Percentiles rank a stretch among this genome's conserved stretches.
These are phyloP conservation scores for Fusarium irregulare DNA, from an alignment of 2,329 filamentous ascomycete species.

Conservation along the genomic window DNA sequence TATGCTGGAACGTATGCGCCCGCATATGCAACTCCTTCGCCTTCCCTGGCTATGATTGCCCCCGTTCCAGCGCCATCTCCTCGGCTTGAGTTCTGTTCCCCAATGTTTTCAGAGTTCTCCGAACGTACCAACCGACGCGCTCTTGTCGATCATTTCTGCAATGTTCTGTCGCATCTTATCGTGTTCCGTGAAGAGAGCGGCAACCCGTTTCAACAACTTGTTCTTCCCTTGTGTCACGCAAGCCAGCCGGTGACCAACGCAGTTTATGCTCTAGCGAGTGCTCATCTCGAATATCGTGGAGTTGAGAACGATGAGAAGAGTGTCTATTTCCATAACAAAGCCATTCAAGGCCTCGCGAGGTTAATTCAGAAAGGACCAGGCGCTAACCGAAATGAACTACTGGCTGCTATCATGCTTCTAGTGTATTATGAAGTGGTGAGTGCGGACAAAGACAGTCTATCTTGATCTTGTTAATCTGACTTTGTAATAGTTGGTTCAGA, in stretches of 20 bases:
- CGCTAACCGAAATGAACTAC: conserved; percentile 66
- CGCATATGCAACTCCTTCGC: conserved; percentile 31
- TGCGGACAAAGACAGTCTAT: conserved; percentile 8
- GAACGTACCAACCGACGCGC: conserved; percentile 64
- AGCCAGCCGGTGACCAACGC: conserved; percentile 78
- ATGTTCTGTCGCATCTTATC: conserved; percentile 72
- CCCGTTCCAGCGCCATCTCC: conserved; percentile 44
- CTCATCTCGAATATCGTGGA: conserved; percentile 79
- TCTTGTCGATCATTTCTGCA: conserved; percentile 72
- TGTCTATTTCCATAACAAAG: conserved; percentile 68
- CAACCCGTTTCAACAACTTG: conserved; percentile 72
- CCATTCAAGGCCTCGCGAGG: conserved; percentile 67
- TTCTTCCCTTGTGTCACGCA: conserved; percentile 67
- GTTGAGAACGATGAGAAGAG: conserved; percentile 66
- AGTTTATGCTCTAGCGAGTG: conserved; percentile 84
- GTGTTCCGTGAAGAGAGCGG: conserved; percentile 72
- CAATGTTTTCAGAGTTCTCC: conserved; percentile 68
- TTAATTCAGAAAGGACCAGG: conserved; percentile 65
- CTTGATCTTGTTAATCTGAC: conserved; percentile 11
- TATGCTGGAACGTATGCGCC: conserved; percentile 28
- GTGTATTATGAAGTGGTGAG: conserved; percentile 73
- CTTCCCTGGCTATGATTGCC: conserved; percentile 45
- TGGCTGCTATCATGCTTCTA: conserved; percentile 70
- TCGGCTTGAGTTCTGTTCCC: conserved; percentile 63
- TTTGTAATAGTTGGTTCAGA: conserved; percentile 65